phyloP scores from a whole-genome alignment of 2,329 filamentous ascomycete species.

The Penicillium occitanis region DNA sequence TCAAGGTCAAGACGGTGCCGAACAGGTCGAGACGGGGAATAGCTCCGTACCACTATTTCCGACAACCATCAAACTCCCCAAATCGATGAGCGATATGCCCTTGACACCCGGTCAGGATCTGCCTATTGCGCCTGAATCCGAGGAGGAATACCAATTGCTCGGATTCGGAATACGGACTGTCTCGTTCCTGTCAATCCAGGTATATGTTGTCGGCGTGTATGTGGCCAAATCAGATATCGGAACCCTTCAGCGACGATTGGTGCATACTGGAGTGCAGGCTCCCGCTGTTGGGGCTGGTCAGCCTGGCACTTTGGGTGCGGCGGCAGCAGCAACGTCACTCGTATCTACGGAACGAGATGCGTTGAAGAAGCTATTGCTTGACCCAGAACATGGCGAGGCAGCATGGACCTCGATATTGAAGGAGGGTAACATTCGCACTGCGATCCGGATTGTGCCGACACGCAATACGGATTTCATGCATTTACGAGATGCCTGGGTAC shows the following conservation, averaged over 20 bases:
- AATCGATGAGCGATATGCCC: conserved; percentile 36
- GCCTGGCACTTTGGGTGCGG: conserved; percentile 50
- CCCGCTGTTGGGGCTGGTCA: conserved; percentile 21
- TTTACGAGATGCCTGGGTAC: conserved; percentile 84
- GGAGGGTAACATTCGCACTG: conserved; percentile 67
- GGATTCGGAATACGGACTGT: conserved; percentile 87
- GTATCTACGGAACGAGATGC: conserved; percentile 77
- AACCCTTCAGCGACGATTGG: conserved; percentile 72
- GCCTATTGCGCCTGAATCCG: conserved; percentile 40
- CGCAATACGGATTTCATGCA: conserved; percentile 93
- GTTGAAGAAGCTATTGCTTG: conserved; percentile 67
- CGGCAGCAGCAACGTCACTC: conserved; percentile 69
- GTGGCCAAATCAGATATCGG: conserved; percentile 80
- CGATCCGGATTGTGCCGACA: conserved; percentile 83
- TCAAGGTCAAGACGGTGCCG: conserved; percentile 59
- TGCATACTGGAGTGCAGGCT: conserved; percentile 61
- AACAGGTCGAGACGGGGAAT: conserved; percentile 79
- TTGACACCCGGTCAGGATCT: conserved; percentile 40
- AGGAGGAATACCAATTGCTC: conserved; percentile 78
- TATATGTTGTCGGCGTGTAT: conserved; percentile 94
- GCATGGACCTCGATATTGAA: conserved; percentile 73
- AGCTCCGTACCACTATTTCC: conserved; percentile 78
- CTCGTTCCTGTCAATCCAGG: conserved; percentile 83
- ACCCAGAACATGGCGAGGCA: conserved; percentile 66
- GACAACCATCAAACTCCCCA: conserved; percentile 64